Evolutionary conservation across 1,284 basidiomycete genomes (phyloP).

Genomic region (Malassezia equina): DNA sequence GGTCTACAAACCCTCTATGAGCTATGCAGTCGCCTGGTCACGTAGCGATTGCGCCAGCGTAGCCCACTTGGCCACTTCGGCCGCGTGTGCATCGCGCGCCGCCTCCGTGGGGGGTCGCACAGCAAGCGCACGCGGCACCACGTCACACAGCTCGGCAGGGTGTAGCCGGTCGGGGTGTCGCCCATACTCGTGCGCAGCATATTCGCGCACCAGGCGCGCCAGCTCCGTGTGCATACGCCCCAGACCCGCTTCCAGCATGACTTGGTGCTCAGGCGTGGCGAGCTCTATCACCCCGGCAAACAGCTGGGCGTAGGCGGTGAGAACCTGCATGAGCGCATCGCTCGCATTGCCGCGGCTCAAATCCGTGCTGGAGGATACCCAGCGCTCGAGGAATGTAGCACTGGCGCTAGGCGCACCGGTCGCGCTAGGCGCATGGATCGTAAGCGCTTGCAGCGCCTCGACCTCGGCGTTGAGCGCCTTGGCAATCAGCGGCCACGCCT

Average conservation of each 20-base stretch:
- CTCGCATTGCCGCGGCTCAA: not conserved
- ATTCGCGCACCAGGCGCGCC: constrained; percentile 10
- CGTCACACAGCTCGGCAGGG: not conserved
- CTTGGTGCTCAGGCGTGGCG: not conserved
- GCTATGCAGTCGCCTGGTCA: not conserved
- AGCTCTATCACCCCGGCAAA: not conserved
- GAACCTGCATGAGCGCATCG: not conserved
- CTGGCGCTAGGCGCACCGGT: not conserved
- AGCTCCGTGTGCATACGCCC: constrained; percentile 12
- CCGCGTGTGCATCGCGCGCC: constrained; percentile 2
- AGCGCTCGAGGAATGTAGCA: constrained; percentile 5
- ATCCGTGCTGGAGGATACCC: constrained; percentile 7
- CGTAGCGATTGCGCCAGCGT: not conserved
- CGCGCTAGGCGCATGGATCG: not conserved
- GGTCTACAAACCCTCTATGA: constrained; percentile 11
- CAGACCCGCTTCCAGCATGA: constrained; percentile 3
- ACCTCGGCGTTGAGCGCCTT: constrained; percentile 31
- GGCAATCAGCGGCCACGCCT: constrained; percentile 30
- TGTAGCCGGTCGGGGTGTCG: not conserved
- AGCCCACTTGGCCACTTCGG: constrained; percentile 6
- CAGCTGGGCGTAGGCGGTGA: not conserved
- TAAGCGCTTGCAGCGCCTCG: constrained; percentile 14
- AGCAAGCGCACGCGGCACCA: not conserved
- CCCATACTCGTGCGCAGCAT: constrained; percentile 1
- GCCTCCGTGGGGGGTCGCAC: not conserved